Base-by-base conservation (phyloP, 495 filamentous ascomycete genomes). In the Tuber indicum region DNA sequence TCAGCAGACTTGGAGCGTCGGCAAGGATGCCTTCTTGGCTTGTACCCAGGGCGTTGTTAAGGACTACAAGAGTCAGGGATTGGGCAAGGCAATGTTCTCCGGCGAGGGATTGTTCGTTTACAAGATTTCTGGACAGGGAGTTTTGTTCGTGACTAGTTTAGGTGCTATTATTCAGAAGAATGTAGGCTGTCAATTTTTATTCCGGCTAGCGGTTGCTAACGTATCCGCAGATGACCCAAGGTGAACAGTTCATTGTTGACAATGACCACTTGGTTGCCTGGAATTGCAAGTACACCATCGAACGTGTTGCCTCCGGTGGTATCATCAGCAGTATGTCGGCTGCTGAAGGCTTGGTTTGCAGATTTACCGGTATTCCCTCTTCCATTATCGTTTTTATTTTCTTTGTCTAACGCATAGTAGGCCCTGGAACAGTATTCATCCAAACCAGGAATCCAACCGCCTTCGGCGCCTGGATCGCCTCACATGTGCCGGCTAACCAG, bases 221-320 rank as follows among this genome's bases (percentile, higher is more conserved):
- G 26, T 76, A 49, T 73, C 45, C 16, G 41, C 62, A 77, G 73
- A 79, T 81, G 74, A 86, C 85, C 45, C 89, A 92, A 10, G 90
- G 90, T 3, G 95, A 98, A 82, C 90, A 90, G 75, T 99, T 97
- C 84, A 92, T 94, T 75, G 90, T 99, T 73, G 94, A 99, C 81
- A 99, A 99, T 81, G 95, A 94, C 16, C 94, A 99, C 78, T 86
- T 99, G 9, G 94, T 99, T 1, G 96, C 96, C 7, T 99, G 96
- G 96, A 98, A 98, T 82, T 95, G 93, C 84, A 92, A 96, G 78
- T 99, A 98, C 82, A 86, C 91, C 17, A 89, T 98, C 70, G 93
- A 97, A 85, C 91, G 96, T 14, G 92, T 94, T 17, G 90, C 96
- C 0, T 94, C 91, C 32, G 96, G 96, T 19, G 96, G 96, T 41